phyloP scores from a whole-genome alignment of 345 rosid genomes.

The Rhodomyrtus tomentosa region DNA sequence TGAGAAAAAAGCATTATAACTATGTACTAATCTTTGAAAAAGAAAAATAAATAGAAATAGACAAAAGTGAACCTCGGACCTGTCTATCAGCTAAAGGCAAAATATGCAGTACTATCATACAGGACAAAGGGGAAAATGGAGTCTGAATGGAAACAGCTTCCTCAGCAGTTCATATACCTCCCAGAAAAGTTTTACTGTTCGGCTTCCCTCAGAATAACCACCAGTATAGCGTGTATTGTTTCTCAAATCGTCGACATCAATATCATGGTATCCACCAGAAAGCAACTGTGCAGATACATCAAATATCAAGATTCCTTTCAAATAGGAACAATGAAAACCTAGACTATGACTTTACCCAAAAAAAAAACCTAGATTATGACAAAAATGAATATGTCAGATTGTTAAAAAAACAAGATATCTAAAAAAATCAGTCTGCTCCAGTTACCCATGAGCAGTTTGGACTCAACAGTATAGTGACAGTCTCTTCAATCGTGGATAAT shows the following conservation, averaged over 20 bases:
- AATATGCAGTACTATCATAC: neutral
- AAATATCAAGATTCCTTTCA: neutral
- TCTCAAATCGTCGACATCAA: constrained; percentile 79
- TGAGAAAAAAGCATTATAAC: neutral
- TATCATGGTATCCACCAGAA: constrained; percentile 91
- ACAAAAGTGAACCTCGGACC: neutral
- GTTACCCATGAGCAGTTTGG: neutral
- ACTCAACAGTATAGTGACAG: neutral
- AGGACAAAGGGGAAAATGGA: neutral
- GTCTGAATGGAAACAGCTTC: neutral
- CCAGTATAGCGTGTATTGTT: constrained; percentile 78
- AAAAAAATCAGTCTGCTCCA: neutral
- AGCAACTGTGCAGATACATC: constrained; percentile 48
- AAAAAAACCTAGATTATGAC: neutral
- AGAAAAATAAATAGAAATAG: neutral
- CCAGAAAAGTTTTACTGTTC: constrained; percentile 83
- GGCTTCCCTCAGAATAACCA: constrained; percentile 84
- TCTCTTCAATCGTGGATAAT: neutral
- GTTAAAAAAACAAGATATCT: neutral
- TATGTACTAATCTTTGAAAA: neutral
- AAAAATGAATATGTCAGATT: neutral
- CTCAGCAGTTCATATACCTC: constrained; percentile 45
- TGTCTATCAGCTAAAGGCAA: neutral
- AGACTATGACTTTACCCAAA: neutral
- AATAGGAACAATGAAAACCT: neutral